Evolutionary conservation across 768 basidiomycete genomes (phyloP), one percentile per base, ranked within the genome.

Genomic region (Suillus alpinus): DNA sequence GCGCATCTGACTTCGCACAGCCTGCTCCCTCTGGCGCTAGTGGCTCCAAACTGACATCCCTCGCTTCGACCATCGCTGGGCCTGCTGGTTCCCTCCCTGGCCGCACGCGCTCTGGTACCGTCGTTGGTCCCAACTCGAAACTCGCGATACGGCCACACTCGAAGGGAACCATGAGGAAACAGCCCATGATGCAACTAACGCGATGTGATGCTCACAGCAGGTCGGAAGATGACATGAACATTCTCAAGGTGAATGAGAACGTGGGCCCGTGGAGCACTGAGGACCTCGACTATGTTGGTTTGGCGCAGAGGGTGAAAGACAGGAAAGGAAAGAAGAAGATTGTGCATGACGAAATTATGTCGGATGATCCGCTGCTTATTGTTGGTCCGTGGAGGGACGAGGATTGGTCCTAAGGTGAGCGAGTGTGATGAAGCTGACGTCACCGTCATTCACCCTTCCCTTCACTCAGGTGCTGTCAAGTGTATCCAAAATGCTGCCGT

Each of bases 21-120:
- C 59, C 65, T 6, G 58, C 56, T 10, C 40, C 50, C 39, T 34
- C 58, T 51, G 59, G 57, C 36, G 59, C 64, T 2, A 29, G 62
- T 58, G 59, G 57, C 44, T 51, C 53, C 61, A 14, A 46, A 59
- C 59, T 29, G 32, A 43, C 49, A 49, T 37, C 29, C 34, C 34
- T 62, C 13, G 32, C 34, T 50, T 16, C 13, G 7, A 32, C 53
- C 0, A 32, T 53, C 26, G 40, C 59, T 8, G 56, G 46, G 9
- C 60, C 60, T 32, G 52, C 53, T 34, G 37, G 36, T 20, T 57
- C 55, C 18, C 31, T 23, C 4, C 62, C 64, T 40, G 69, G 69
- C 14, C 76, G 83, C 9, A 80, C 80, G 9, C 77, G 82, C 50
- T 83, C 81, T 53, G 83, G 81, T 3, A 83, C 83, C 3, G 68